These are phyloP conservation scores for Ascochyta clinopodiicola DNA, from an alignment of 2,329 filamentous ascomycete species.

Conservation along the genomic window DNA sequence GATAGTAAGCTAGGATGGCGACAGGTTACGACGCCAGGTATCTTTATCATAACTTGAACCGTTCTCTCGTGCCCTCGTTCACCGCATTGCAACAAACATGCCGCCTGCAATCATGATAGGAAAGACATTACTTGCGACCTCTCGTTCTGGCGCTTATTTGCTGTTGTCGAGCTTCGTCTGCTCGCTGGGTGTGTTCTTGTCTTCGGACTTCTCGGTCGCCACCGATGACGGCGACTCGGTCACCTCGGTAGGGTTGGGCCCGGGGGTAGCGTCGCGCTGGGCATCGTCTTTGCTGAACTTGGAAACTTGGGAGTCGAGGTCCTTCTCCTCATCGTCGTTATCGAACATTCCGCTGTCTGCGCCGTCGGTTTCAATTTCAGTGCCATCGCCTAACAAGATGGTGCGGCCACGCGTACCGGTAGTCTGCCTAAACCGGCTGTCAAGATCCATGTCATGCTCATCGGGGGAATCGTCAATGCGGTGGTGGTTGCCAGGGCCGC, in stretches of 20 bases:
- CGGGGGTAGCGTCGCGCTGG: slow-evolving; percentile 19
- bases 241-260: slow-evolving; percentile 27
- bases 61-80: slow-evolving; percentile 25
- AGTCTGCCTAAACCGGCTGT: slow-evolving; percentile 71
- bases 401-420: slow-evolving; percentile 74
- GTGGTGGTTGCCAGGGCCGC: slow-evolving; percentile 58
- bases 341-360: slow-evolving; percentile 95
- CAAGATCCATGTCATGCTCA: slow-evolving; percentile 76
- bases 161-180: slow-evolving; percentile 15
- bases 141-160: slow-evolving; percentile 6
- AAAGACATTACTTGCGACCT: slow-evolving; percentile 21
- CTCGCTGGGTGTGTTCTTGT: slow-evolving; percentile 22
- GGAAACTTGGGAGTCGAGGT: slow-evolving; percentile 81
- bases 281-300: slow-evolving; percentile 57
- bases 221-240: slow-evolving; percentile 48
- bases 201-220: slow-evolving; percentile 44
- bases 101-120: slow-evolving; percentile 24
- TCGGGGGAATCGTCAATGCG: slow-evolving; percentile 58
- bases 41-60: slow-evolving; percentile 44
- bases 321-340: slow-evolving; percentile 83
- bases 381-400: slow-evolving; percentile 94
- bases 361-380: slow-evolving; percentile 86
- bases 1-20: slow-evolving; percentile 33
- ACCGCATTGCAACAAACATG: slow-evolving; percentile 25
- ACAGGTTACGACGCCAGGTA: slow-evolving; percentile 45